Percentiles rank a stretch among this genome's conserved stretches.
phyloP scores from a whole-genome alignment of 352 stramenopile species.

The Phytopythium helicoides region DNA sequence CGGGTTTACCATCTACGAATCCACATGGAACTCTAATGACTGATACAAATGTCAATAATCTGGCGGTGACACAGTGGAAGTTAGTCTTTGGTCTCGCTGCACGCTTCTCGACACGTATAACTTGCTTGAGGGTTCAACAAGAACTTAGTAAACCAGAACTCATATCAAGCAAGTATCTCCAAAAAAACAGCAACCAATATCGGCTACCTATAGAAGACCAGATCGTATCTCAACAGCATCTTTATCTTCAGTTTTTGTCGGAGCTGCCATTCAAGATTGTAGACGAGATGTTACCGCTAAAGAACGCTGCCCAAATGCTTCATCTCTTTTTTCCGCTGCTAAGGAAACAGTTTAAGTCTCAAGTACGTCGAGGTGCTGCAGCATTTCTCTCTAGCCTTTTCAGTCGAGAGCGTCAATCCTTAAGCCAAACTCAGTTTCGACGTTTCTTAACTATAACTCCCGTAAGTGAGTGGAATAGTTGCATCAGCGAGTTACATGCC shows the following conservation, averaged over 20 bases:
- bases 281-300: constrained; percentile 12
- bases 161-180: constrained; percentile 4
- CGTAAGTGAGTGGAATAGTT: constrained; percentile 57
- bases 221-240: constrained; percentile 17
- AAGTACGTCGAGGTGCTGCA: constrained; percentile 37
- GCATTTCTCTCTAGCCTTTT: constrained; percentile 40
- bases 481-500: constrained; percentile 58
- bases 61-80: constrained; percentile 18
- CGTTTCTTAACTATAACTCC: constrained; percentile 22
- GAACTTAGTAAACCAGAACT: constrained; percentile 23
- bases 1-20: constrained; percentile 5
- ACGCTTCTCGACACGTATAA: constrained; percentile 17
- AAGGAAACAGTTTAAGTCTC: constrained; percentile 48
- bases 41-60: constrained; percentile 11
- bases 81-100: constrained; percentile 18
- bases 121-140: constrained; percentile 29
- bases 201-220: no score
- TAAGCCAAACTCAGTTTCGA: constrained; percentile 17
- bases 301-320: constrained; percentile 43
- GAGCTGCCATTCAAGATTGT: constrained; percentile 37
- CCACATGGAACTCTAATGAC: no score
- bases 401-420: constrained; percentile 27
- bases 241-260: constrained; percentile 36
- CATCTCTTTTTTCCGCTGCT: constrained; percentile 42
- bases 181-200: not conserved